A percentile compares a stretch with the other conserved stretches of the same genome.
phyloP scores from a whole-genome alignment of 768 basidiomycete genomes.

The Suillus spraguei region DNA sequence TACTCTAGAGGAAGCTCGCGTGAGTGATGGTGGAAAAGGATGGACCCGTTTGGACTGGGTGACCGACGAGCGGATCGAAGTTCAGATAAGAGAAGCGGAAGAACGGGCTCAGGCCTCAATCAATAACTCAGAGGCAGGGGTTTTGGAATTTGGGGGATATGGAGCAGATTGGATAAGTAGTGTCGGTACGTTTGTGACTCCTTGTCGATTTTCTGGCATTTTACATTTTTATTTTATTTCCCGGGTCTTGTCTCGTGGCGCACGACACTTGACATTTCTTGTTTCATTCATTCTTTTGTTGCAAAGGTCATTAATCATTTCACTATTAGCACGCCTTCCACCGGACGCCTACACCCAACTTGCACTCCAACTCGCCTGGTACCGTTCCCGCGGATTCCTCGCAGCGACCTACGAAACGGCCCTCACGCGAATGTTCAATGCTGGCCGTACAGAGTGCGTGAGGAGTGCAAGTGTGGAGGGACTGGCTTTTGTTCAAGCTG shows the following conservation, averaged over 20 bases:
- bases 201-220: not conserved
- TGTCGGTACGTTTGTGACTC: constrained; percentile 49
- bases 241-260: not conserved
- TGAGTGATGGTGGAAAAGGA: constrained; percentile 5
- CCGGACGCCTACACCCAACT: constrained; percentile 92
- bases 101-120: constrained; percentile 59
- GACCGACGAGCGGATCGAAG: constrained; percentile 56
- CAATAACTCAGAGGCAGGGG: constrained; percentile 80
- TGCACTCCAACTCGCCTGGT: constrained; percentile 91
- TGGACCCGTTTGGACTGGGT: constrained; percentile 80
- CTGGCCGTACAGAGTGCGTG: constrained; percentile 85
- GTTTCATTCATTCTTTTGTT: not conserved
- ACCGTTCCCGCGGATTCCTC: constrained; percentile 70
- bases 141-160: constrained; percentile 81
- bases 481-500: constrained; percentile 21
- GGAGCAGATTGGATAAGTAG: constrained; percentile 88
- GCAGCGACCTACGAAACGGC: constrained; percentile 95
- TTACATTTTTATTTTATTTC: not conserved
- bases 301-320: not conserved
- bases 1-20: constrained; percentile 8
- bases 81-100: constrained; percentile 61
- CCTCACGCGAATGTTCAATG: constrained; percentile 82
- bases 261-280: not conserved
- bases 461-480: constrained; percentile 75
- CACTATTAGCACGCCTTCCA: constrained; percentile 46